A percentile compares a stretch with the other conserved stretches of the same genome.
Conservation (phyloP, 768 basidiomycete species). For the Panellus pusillus region DNA sequence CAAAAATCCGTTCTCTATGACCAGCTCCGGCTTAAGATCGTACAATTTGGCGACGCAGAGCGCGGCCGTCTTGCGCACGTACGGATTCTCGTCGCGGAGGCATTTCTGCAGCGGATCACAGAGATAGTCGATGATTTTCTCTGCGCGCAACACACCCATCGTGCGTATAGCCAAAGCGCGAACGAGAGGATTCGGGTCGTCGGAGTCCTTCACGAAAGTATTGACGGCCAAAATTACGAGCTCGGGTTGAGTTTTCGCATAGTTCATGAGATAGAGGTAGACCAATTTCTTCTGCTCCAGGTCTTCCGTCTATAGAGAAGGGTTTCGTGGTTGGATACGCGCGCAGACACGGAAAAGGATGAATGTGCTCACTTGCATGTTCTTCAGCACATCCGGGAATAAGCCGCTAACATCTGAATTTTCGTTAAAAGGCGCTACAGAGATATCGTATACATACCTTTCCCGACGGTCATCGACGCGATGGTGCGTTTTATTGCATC, state of each 20-base stretch:
- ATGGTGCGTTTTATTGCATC: conserved; percentile 98
- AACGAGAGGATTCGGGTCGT: conserved; percentile 95
- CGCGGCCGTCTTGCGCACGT: conserved; percentile 97
- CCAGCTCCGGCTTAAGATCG: conserved; percentile 93
- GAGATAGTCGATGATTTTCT: conserved; percentile 98
- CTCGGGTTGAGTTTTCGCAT: conserved; percentile 98
- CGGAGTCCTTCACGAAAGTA: conserved; percentile 97
- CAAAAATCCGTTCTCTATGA: conserved; percentile 93
- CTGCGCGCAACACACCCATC: conserved; percentile 95
- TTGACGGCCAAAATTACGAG: conserved; percentile 88
- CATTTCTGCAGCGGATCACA: conserved; percentile 93
- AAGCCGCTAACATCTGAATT: conserved; percentile 82
- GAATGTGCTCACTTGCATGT: conserved; percentile 52
- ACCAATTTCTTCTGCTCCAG: conserved; percentile 99
- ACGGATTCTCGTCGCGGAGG: conserved; percentile 93
- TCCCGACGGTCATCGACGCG: conserved; percentile 98
- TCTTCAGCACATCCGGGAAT: conserved; percentile 98
- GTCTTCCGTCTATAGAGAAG: conserved; percentile 87
- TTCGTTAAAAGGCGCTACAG: conserved; percentile 1
- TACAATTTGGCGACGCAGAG: conserved; percentile 98
- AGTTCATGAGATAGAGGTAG: conserved; percentile 99
- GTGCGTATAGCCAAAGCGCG: conserved; percentile 96
- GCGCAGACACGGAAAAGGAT: not conserved
- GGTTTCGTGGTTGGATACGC: conserved; percentile 39
- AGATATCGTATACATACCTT: conserved; percentile 53